Evolutionary conservation across 441 rosid species (phyloP).

Genomic region (Euphorbia corollata): DNA sequence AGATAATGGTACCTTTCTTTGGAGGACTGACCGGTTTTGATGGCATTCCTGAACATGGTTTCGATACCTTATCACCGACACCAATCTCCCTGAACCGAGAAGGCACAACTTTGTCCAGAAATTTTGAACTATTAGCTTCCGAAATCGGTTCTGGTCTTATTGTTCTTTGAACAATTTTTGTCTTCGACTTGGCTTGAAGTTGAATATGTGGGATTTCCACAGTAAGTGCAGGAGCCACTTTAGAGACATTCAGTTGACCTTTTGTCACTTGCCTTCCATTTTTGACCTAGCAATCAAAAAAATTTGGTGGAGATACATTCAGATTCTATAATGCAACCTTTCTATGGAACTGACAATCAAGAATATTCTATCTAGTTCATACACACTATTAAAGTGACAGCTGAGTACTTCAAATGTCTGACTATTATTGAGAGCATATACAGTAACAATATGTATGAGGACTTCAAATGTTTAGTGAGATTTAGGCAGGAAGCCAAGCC

Average conservation of each 20-base stretch:
- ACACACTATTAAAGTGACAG: not conserved
- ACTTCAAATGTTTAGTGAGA: constrained; percentile 2
- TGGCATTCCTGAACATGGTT: constrained; percentile 22
- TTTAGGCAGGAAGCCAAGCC: constrained; percentile 4
- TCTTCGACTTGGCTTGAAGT: constrained; percentile 25
- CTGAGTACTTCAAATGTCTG: constrained; percentile 1
- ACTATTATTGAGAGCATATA: not conserved
- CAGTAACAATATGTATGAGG: not conserved
- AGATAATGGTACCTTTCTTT: constrained; percentile 30
- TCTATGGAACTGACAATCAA: not conserved
- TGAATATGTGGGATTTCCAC: constrained; percentile 22
- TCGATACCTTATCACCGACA: constrained; percentile 18
- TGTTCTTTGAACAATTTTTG: constrained; percentile 20
- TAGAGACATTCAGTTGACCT: constrained; percentile 27
- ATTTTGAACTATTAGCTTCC: constrained; percentile 15
- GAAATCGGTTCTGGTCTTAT: constrained; percentile 17
- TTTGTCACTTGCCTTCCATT: constrained; percentile 31
- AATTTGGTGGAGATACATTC: constrained; percentile 4
- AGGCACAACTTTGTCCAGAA: constrained; percentile 24
- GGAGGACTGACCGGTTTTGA: constrained; percentile 21
- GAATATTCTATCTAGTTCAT: not conserved
- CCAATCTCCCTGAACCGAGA: constrained; percentile 17
- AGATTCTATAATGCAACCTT: constrained; percentile 6
- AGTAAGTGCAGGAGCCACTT: constrained; percentile 31
- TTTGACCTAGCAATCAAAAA: constrained; percentile 32